A percentile compares a stretch with the other conserved stretches of the same genome.
phyloP scores from a whole-genome alignment of 2,329 filamentous ascomycete species.

The Cryphonectria nitschkei region DNA sequence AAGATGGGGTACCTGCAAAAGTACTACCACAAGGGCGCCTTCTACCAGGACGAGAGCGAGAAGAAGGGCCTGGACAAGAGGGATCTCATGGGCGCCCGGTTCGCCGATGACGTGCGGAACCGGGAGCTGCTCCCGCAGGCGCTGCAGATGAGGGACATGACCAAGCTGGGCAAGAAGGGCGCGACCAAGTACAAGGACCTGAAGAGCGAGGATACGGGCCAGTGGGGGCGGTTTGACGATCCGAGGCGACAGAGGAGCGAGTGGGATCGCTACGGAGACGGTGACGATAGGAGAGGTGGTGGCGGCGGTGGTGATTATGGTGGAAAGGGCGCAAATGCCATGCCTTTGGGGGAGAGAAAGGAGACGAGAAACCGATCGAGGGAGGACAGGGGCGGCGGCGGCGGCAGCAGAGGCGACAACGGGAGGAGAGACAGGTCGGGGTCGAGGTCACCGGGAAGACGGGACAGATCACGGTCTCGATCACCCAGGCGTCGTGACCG shows the following conservation, averaged over 20 bases:
- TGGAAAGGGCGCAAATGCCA: conserved; percentile 69
- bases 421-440: conserved; percentile 42
- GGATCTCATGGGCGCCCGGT: conserved; percentile 83
- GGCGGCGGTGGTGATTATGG: conserved; percentile 39
- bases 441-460: conserved; percentile 56
- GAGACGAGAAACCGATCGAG: conserved; percentile 40
- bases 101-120: conserved; percentile 81
- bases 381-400: conserved; percentile 37
- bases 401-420: conserved; percentile 44
- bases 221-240: conserved; percentile 72
- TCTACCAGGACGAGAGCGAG: conserved; percentile 82
- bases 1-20: conserved; percentile 92
- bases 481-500: conserved; percentile 50
- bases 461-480: conserved; percentile 48
- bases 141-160: conserved; percentile 91
- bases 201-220: conserved; percentile 85
- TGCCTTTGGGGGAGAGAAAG: conserved; percentile 68
- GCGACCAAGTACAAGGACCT: conserved; percentile 89
- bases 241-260: conserved; percentile 42
- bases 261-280: conserved; percentile 48
- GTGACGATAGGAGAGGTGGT: conserved; percentile 33
- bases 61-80: conserved; percentile 76
- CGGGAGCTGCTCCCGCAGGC: conserved; percentile 86
- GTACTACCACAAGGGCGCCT: conserved; percentile 96
- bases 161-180: conserved; percentile 89